Percentiles rank a stretch among this genome's conserved stretches.
These are phyloP conservation scores for Melaleuca quinquenervia DNA, from an alignment of 345 rosid genomes.

Conservation along the genomic window DNA sequence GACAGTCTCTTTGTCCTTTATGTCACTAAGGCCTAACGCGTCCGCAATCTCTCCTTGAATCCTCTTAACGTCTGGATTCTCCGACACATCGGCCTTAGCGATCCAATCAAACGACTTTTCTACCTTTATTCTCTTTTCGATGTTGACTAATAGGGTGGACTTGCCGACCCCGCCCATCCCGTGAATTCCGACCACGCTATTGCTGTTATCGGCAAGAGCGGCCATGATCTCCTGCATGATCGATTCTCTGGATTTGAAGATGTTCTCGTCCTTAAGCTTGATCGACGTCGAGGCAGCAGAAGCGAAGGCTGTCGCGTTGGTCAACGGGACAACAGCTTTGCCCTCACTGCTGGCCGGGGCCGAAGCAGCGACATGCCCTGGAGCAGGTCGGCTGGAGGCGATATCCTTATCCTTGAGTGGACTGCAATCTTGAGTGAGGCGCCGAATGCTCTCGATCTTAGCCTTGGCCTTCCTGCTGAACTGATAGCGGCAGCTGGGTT, in stretches of 20 bases:
- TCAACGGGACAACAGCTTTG: background rate
- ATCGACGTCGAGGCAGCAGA: background rate
- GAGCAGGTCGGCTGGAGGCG: background rate
- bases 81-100: background rate
- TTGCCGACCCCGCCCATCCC: background rate
- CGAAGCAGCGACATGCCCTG: accelerated
- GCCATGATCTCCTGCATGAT: accelerated
- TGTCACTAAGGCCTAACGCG: background rate
- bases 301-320: accelerated
- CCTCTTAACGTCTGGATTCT: background rate
- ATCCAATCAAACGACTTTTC: background rate
- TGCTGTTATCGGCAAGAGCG: background rate
- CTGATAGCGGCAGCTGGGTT: background rate
- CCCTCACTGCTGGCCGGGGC: background rate
- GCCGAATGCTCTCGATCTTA: background rate
- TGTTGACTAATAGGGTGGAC: accelerated
- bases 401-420: too few relatives aligned
- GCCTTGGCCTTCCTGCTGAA: background rate
- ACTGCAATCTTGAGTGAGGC: accelerated
- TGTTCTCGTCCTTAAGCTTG: accelerated
- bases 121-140: too few relatives aligned
- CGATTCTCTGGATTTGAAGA: background rate
- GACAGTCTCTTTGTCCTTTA: accelerated
- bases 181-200: background rate
- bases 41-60: background rate